Base-by-base conservation (phyloP, 176 grass and related monocot genomes). In the Triticum turgidum region DNA sequence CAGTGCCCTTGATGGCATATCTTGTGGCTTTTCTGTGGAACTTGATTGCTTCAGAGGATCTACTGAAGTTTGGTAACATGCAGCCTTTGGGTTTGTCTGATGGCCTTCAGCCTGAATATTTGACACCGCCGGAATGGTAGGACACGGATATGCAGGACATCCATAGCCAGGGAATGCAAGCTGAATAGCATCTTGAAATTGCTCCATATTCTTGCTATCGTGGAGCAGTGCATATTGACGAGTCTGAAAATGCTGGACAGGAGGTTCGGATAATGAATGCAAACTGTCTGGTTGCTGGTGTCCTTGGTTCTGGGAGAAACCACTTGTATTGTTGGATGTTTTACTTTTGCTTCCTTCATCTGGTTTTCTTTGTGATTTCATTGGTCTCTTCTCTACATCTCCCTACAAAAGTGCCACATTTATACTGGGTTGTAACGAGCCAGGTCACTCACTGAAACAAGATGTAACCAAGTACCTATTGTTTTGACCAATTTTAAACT, bases 181-280 rank as follows among this genome's bases (percentile, higher is more conserved):
- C 66, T 90, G 90, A 87, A 82, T 88, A 82, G 86, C 30, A 24
- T 92, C 86, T 65, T 76, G 85, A 81, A 92, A 64, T 51, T 84
- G 80, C 39, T 72, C 87, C 61, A 84, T 84, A 34, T 88, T 76
- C 76, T 88, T 80, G 68, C 65, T 81, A 84, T 90, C 84, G 25
- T 70, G 76, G 49, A 87, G 82, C 24, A 84, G 80, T 34, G 77
- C 73, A 84, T 82, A 87, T 58, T 85, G 90, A 88, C 74, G n/a
- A 83, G 87, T 61, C 41, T 89, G 89, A 85, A 77, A 38, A 68
- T 67, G 45, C 34, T 91, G 82, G 22, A 64, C 18, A 59, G 75
- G 70, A 15, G 66, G 54, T 81, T 83, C 83, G 39, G 66, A 38
- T 39, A 81, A 58, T 65, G 86, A 65, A 73, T 89, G 88, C 80